Conservation (phyloP, 208 protist species). For the Wallacemonas sp. region DNA sequence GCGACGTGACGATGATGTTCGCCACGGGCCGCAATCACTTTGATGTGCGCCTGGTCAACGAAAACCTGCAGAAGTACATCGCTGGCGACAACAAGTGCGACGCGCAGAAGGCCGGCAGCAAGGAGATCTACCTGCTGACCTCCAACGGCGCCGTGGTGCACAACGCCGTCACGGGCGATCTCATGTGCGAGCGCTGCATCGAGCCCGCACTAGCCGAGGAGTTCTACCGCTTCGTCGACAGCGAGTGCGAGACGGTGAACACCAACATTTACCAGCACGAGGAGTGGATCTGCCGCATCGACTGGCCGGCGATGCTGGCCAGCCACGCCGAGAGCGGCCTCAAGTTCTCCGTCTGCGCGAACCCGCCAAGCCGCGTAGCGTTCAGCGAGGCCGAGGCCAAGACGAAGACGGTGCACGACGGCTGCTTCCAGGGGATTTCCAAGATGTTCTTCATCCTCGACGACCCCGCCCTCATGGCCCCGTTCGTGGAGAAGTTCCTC, state of each 20-base stretch:
- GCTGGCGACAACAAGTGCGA: slow-evolving; percentile 14
- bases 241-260: slow-evolving; percentile 41
- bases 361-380: neutral
- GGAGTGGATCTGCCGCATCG: slow-evolving; percentile 56
- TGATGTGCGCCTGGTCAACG: slow-evolving; percentile 40
- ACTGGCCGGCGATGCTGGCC: slow-evolving; percentile 42
- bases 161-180: slow-evolving; percentile 39
- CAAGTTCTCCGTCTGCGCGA: slow-evolving; percentile 22
- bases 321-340: slow-evolving; percentile 44
- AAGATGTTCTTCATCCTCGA: slow-evolving; percentile 48
- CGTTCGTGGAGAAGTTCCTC: slow-evolving; percentile 26
- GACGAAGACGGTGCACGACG: slow-evolving; percentile 16
- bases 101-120: neutral
- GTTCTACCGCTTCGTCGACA: slow-evolving; percentile 27
- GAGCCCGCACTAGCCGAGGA: slow-evolving; percentile 34
- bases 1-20: slow-evolving; percentile 41
- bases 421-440: slow-evolving; percentile 41
- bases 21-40: slow-evolving; percentile 54
- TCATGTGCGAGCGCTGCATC: slow-evolving; percentile 27
- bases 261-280: slow-evolving; percentile 59
- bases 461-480: slow-evolving; percentile 16
- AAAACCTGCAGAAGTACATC: slow-evolving; percentile 43
- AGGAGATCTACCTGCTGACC: slow-evolving; percentile 45
- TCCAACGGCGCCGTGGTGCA: slow-evolving; percentile 63
- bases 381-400: neutral